Conservation (phyloP, 371 early-diverging fungal genomes). For the Mycotypha africana region DNA sequence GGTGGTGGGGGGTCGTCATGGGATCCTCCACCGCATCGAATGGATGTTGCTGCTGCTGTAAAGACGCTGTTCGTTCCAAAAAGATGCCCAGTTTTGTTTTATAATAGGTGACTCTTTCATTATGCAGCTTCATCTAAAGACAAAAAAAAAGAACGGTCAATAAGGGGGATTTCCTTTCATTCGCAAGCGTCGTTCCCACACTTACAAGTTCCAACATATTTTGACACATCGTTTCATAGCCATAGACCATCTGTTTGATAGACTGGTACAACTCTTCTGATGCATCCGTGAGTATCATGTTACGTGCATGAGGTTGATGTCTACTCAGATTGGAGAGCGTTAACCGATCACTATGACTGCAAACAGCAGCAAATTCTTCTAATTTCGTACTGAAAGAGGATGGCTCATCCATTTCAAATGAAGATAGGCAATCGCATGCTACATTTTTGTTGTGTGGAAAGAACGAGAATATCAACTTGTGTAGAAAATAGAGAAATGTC, state of each 20-base stretch:
- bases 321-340: neutral
- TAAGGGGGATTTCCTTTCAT: too few relatives aligned
- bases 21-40: too few relatives aligned
- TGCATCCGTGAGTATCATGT: conserved; percentile 26
- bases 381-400: conserved; percentile 15
- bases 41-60: neutral
- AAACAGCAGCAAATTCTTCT: conserved; percentile 34
- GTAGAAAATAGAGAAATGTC: conserved; percentile 26
- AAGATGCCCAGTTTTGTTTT: conserved; percentile 15
- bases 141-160: neutral
- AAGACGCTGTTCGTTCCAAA: neutral
- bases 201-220: conserved; percentile 35
- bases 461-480: conserved; percentile 32
- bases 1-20: too few relatives aligned
- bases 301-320: conserved; percentile 13
- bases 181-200: too few relatives aligned
- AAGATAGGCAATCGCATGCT: too few relatives aligned
- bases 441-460: too few relatives aligned
- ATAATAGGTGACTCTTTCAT: conserved; percentile 15
- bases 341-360: conserved; percentile 14
- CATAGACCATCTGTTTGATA: conserved; percentile 28
- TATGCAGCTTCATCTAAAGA: conserved; percentile 23
- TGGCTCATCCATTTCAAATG: too few relatives aligned
- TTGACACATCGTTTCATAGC: conserved; percentile 30
- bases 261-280: conserved; percentile 25